These are phyloP conservation scores for Agaricus bisporus DNA, from an alignment of 768 basidiomycete species.

Conservation along the genomic window DNA sequence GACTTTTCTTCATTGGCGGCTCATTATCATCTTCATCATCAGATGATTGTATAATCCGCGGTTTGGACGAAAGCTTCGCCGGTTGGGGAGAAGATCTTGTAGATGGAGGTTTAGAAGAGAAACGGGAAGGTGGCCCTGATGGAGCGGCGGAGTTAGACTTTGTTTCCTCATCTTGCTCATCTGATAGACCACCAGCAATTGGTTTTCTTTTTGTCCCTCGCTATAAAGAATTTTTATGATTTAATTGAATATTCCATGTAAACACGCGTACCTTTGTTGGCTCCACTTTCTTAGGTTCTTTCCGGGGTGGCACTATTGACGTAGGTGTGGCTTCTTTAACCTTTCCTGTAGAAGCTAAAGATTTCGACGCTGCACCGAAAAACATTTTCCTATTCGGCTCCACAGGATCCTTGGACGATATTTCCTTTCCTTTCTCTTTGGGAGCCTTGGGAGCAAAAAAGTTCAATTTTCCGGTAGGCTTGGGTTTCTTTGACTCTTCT, in stretches of 20 bases:
- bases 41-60: slow-evolving; percentile 43
- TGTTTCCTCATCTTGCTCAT: slow-evolving; percentile 18
- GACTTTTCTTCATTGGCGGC: slow-evolving; percentile 20
- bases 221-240: slow-evolving; percentile 17
- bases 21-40: slow-evolving; percentile 56
- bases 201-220: slow-evolving; percentile 43
- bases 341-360: slow-evolving; percentile 14
- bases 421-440: slow-evolving; percentile 21
- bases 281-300: slow-evolving; percentile 27
- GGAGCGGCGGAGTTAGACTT: slow-evolving; percentile 10
- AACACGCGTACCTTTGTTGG: slow-evolving; percentile 3
- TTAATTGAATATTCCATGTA: slow-evolving; percentile 1
- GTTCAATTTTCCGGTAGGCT: slow-evolving; percentile 13
- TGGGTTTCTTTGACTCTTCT: slow-evolving; percentile 10
- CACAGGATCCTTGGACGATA: slow-evolving; percentile 14
- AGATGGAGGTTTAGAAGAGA: slow-evolving; percentile 11
- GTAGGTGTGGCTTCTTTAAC: slow-evolving; percentile 13
- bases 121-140: slow-evolving; percentile 12
- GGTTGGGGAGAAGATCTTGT: slow-evolving; percentile 5
- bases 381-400: slow-evolving; percentile 17
- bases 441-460: slow-evolving; percentile 13
- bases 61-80: slow-evolving; percentile 14
- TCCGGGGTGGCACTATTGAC: neutral
- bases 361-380: slow-evolving; percentile 8
- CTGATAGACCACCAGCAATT: slow-evolving; percentile 18